phyloP scores from a whole-genome alignment of 2,329 filamentous ascomycete genomes.

The Cladosporium velox region DNA sequence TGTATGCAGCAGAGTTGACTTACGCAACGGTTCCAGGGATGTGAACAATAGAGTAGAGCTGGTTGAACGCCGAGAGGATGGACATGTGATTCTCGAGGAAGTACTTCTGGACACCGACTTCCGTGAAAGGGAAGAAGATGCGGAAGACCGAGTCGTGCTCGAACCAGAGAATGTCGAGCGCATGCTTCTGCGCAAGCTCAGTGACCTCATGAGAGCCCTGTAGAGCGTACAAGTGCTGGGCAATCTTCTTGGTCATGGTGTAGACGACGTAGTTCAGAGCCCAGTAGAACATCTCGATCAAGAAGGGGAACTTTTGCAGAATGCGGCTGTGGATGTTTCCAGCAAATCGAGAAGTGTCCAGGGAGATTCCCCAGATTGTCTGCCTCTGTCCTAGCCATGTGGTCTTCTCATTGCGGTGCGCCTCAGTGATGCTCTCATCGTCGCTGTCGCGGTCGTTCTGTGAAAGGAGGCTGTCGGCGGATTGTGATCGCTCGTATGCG shows the following conservation, averaged over 20 bases:
- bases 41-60: slow-evolving; percentile 61
- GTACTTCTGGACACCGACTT: slow-evolving; percentile 58
- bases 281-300: slow-evolving; percentile 77
- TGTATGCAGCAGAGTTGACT: slow-evolving; percentile 23
- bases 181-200: slow-evolving; percentile 58
- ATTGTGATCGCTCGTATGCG: slow-evolving; percentile 44
- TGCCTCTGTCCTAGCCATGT: slow-evolving; percentile 48
- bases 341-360: slow-evolving; percentile 58
- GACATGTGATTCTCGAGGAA: slow-evolving; percentile 57
- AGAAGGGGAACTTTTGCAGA: slow-evolving; percentile 67
- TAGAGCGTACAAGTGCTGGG: slow-evolving; percentile 30
- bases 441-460: slow-evolving; percentile 11
- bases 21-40: slow-evolving; percentile 63
- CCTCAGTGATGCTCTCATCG: background rate
- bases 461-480: slow-evolving; percentile 45
- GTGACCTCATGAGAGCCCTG: slow-evolving; percentile 53
- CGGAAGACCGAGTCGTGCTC: slow-evolving; percentile 54
- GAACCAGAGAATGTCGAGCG: slow-evolving; percentile 56
- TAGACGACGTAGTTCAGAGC: slow-evolving; percentile 66
- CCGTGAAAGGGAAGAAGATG: slow-evolving; percentile 56
- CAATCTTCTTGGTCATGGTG: slow-evolving; percentile 51
- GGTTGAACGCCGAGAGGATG: slow-evolving; percentile 58
- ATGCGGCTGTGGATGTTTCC: slow-evolving; percentile 62
- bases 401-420: slow-evolving; percentile 46
- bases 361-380: slow-evolving; percentile 54